A percentile compares a stretch with the other conserved stretches of the same genome.
Conservation (phyloP, 805 yeast species). For the Barnettozyma siamensis region DNA sequence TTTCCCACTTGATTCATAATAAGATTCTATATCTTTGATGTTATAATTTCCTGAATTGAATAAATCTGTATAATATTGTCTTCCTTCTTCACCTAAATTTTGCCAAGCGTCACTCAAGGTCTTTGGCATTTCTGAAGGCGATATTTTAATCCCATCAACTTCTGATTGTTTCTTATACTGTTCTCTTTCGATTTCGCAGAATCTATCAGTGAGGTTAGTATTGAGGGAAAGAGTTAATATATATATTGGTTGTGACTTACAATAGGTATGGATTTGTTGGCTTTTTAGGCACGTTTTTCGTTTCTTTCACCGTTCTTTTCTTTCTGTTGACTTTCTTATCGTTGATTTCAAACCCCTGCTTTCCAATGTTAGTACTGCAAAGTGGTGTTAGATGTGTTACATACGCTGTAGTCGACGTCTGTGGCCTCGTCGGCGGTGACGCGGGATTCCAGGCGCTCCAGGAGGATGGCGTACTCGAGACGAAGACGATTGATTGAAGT, state of each 20-base stretch:
- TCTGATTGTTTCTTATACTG: slow-evolving; percentile 55
- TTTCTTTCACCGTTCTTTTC: slow-evolving; percentile 44
- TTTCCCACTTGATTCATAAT: slow-evolving; percentile 24
- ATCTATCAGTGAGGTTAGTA: slow-evolving; percentile 7
- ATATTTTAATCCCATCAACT: slow-evolving; percentile 41
- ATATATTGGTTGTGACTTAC: slow-evolving; percentile 3
- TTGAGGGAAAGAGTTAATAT: not conserved
- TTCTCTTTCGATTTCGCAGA: slow-evolving; percentile 80
- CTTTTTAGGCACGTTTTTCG: slow-evolving; percentile 82
- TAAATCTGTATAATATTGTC: slow-evolving; percentile 66
- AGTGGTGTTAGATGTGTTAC: not conserved
- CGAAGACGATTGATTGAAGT: slow-evolving; percentile 71
- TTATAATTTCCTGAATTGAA: slow-evolving; percentile 78
- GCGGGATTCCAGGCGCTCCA: slow-evolving; percentile 71
- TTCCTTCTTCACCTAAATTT: slow-evolving; percentile 56
- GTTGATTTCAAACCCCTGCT: slow-evolving; percentile 11
- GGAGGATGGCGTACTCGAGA: slow-evolving; percentile 72
- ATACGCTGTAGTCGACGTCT: slow-evolving; percentile 6
- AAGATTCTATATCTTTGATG: slow-evolving; percentile 61
- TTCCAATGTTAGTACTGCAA: not conserved
- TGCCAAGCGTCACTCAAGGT: slow-evolving; percentile 87
- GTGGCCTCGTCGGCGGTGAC: slow-evolving; percentile 22
- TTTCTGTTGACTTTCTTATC: slow-evolving; percentile 17
- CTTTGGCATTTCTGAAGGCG: slow-evolving; percentile 54
- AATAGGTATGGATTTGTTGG: slow-evolving; percentile 88